phyloP scores from a whole-genome alignment of 164 flowering plant species.

The Kalanchoe fedtschenkoi region DNA sequence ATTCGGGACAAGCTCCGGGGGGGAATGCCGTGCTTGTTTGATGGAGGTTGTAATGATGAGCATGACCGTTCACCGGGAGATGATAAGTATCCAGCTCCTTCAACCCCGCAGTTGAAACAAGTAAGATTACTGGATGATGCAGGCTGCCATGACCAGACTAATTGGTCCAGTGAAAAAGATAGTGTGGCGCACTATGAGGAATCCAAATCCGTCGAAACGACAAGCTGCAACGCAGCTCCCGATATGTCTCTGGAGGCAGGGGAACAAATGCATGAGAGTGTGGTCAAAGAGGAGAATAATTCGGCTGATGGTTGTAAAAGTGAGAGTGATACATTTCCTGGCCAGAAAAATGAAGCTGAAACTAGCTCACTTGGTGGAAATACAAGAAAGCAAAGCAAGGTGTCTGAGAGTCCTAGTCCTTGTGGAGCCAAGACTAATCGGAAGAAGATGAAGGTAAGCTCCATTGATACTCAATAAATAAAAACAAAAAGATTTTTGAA shows the following conservation, averaged over 20 bases:
- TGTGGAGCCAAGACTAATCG: conserved; percentile 24
- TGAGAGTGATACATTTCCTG: conserved; percentile 12
- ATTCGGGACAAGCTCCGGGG: conserved; percentile 10
- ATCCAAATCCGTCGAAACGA: conserved; percentile 81
- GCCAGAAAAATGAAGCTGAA: conserved; percentile 10
- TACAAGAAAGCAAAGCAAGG: conserved; percentile 17
- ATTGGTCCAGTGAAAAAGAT: conserved; percentile 39
- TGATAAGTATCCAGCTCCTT: conserved; percentile 71
- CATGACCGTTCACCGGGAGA: conserved; percentile 24
- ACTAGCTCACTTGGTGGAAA: conserved; percentile 8
- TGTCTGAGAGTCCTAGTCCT: conserved; percentile 18
- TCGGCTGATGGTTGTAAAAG: conserved; percentile 23
- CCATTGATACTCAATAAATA: too few relatives aligned
- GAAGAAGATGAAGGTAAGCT: conserved; percentile 52
- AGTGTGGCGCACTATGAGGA: conserved; percentile 38
- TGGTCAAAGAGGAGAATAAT: conserved; percentile 38
- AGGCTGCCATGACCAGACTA: conserved; percentile 43
- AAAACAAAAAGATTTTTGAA: too few relatives aligned
- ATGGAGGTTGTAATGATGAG: conserved; percentile 13
- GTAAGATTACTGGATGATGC: conserved; percentile 38
- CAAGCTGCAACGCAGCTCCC: conserved; percentile 25
- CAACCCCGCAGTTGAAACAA: conserved; percentile 69
- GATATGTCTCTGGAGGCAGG: conserved; percentile 10
- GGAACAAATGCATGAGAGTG: conserved; percentile 9
- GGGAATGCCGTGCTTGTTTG: conserved; percentile 13